phyloP scores from a whole-genome alignment of 2,329 filamentous ascomycete genomes.

The Fusarium verticillioides region DNA sequence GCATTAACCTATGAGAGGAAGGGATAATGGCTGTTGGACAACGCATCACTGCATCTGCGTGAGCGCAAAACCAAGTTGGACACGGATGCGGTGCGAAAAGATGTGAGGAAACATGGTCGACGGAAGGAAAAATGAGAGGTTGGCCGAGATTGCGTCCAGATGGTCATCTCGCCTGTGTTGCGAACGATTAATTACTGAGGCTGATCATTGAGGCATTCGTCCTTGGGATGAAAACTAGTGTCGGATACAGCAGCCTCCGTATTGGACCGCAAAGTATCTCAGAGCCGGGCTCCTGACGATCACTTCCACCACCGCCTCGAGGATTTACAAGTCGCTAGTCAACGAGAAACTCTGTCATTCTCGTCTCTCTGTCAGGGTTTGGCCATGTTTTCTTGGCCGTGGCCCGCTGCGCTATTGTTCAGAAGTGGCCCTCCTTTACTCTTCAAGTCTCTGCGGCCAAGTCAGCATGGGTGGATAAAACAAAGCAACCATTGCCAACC shows the following conservation, averaged over 20 bases:
- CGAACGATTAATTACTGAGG: slow-evolving; percentile 23
- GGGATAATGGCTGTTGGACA: slow-evolving; percentile 58
- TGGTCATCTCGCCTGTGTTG: slow-evolving; percentile 33
- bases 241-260: slow-evolving; percentile 12
- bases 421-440: slow-evolving; percentile 29
- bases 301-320: slow-evolving; percentile 17
- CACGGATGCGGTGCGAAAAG: slow-evolving; percentile 24
- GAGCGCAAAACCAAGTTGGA: slow-evolving; percentile 43
- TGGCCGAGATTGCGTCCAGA: slow-evolving; percentile 40
- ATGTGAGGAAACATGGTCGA: slow-evolving; percentile 14
- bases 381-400: slow-evolving; percentile 28
- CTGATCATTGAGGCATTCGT: slow-evolving; percentile 38
- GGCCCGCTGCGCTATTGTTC: slow-evolving; percentile 31
- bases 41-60: slow-evolving; percentile 55
- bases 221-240: slow-evolving; percentile 20
- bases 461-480: slow-evolving; percentile 43
- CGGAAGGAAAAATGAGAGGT: slow-evolving; percentile 27
- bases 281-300: slow-evolving; percentile 33
- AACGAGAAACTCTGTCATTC: slow-evolving; percentile 15
- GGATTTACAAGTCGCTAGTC: slow-evolving; percentile 10
- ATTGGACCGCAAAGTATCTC: slow-evolving; percentile 27
- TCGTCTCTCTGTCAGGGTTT: slow-evolving; percentile 8
- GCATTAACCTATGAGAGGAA: slow-evolving; percentile 50
- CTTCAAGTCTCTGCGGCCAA: slow-evolving; percentile 35
- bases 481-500: slow-evolving; percentile 40